Evolutionary conservation across 1,284 basidiomycete species (phyloP).

Genomic region (Fomitiporia mediterranea): DNA sequence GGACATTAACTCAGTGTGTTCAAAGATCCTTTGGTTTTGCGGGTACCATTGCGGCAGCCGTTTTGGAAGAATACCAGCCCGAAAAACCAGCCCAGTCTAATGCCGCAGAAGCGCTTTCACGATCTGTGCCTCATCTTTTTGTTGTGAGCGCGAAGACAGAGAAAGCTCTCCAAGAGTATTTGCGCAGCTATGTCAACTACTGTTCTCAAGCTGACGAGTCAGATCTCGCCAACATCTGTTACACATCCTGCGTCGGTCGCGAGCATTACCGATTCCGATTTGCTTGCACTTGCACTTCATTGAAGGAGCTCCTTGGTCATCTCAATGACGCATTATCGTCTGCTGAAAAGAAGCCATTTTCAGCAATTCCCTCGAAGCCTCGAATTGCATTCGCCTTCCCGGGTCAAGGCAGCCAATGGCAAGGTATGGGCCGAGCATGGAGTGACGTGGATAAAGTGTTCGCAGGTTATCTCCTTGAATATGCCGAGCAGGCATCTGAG

Average conservation of each 20-base stretch:
- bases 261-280: slow-evolving; percentile 35
- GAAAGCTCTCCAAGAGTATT: slow-evolving; percentile 29
- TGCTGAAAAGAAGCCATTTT: slow-evolving; percentile 9
- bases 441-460: slow-evolving; percentile 30
- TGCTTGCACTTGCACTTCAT: slow-evolving; percentile 30
- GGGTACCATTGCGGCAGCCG: slow-evolving; percentile 32
- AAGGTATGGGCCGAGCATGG: slow-evolving; percentile 34
- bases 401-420: slow-evolving; percentile 35
- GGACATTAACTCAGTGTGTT: background rate
- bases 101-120: background rate
- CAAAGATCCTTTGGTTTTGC: slow-evolving; percentile 35
- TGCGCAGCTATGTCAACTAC: slow-evolving; percentile 31
- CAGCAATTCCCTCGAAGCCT: slow-evolving; percentile 14
- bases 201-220: slow-evolving; percentile 25
- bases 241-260: slow-evolving; percentile 34
- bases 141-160: slow-evolving; percentile 33
- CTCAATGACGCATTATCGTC: slow-evolving; percentile 25
- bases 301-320: slow-evolving; percentile 31
- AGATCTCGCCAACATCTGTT: slow-evolving; percentile 32
- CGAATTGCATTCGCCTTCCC: slow-evolving; percentile 33
- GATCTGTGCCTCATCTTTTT: slow-evolving; percentile 25
- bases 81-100: background rate
- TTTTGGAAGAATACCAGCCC: slow-evolving; percentile 29
- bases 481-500: slow-evolving; percentile 26
- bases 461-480: slow-evolving; percentile 27